Base-by-base conservation (phyloP, 2,329 filamentous ascomycete genomes). In the Didymella exigua region DNA sequence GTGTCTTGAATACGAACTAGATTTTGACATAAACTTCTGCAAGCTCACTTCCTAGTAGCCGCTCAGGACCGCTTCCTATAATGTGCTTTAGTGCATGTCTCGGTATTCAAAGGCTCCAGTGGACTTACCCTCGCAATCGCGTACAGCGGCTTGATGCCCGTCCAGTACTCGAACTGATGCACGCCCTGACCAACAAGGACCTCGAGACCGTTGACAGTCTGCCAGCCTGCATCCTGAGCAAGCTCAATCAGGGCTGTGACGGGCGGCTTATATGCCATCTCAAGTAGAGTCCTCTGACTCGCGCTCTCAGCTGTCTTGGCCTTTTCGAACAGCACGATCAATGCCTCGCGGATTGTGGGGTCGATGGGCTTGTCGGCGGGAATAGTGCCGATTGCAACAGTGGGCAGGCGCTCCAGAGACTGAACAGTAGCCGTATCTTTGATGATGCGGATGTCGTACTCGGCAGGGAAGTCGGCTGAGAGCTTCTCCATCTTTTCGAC, bases 251-350 rank as follows among this genome's bases (percentile, higher is more conserved):
- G 76, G 7, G 88, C 85, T 4, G 95, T 99, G 47, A 90, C 83
- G 0, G 84, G 81, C 18, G 95, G 95, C 76, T 93, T 96, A 76
- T 99, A 99, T 2, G 95, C 93, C 93, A 99, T 96, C 75, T 99
- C 95, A 3, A 98, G 78, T 57, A 98, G 77, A 11, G 95, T 76
- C 5, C 75, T 75, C 46, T 76, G 76, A 21, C 72, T 72, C 8
- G 49, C 63, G 1, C 51, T 49, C 11, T 60, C 54, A 5, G 50
- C 42, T 43, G 60, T 56, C 58, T 68, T 66, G 3, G 65, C 68
- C 33, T 68, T 72, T 21, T 75, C 69, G 59, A 87, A 84, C 53
- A 87, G 73, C 3, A 74, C 66, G 60, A 78, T 78, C 14, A 97
- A 77, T 1, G 89, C 80, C 63, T 87, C 85, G 19, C 84, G 82